phyloP scores from a whole-genome alignment of 2,329 filamentous ascomycete species.

The Venturia oleaginea region DNA sequence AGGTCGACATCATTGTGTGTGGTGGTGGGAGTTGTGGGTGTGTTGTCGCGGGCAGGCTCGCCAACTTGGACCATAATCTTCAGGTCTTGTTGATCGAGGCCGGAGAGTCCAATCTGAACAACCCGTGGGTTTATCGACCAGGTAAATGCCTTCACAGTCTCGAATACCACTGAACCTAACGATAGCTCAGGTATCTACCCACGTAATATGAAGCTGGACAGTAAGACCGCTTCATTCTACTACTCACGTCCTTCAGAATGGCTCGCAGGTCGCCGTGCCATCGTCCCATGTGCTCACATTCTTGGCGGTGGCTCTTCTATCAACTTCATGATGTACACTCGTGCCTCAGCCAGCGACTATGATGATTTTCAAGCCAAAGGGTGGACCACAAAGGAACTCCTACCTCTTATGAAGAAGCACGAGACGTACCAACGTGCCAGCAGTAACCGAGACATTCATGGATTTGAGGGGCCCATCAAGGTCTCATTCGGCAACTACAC shows the following conservation, averaged over 20 bases:
- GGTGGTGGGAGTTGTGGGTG: slow-evolving; percentile 61
- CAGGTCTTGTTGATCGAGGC: slow-evolving; percentile 63
- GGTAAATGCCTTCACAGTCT: not conserved
- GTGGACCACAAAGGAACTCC: slow-evolving; percentile 67
- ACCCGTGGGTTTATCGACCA: slow-evolving; percentile 46
- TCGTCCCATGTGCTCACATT: slow-evolving; percentile 67
- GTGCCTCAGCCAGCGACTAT: slow-evolving; percentile 62
- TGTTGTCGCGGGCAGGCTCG: slow-evolving; percentile 48
- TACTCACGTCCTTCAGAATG: slow-evolving; percentile 66
- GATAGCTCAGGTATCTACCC: slow-evolving; percentile 55
- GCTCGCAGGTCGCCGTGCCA: slow-evolving; percentile 60
- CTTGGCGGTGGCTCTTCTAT: slow-evolving; percentile 65
- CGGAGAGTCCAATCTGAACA: slow-evolving; percentile 66
- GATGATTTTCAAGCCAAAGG: slow-evolving; percentile 73
- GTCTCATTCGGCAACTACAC: slow-evolving; percentile 74
- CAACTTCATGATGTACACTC: slow-evolving; percentile 64
- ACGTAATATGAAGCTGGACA: slow-evolving; percentile 71
- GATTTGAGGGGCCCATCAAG: slow-evolving; percentile 72
- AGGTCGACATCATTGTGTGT: slow-evolving; percentile 73
- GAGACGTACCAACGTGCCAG: slow-evolving; percentile 60
- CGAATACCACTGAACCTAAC: slow-evolving; percentile 21
- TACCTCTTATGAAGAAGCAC: slow-evolving; percentile 72
- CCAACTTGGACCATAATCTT: slow-evolving; percentile 66
- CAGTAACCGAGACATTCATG: slow-evolving; percentile 56
- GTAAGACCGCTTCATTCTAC: slow-evolving; percentile 74